Evolutionary conservation across 768 basidiomycete species (phyloP), one percentile per base, ranked within the genome.

Genomic region (Kondoa malvinella): DNA sequence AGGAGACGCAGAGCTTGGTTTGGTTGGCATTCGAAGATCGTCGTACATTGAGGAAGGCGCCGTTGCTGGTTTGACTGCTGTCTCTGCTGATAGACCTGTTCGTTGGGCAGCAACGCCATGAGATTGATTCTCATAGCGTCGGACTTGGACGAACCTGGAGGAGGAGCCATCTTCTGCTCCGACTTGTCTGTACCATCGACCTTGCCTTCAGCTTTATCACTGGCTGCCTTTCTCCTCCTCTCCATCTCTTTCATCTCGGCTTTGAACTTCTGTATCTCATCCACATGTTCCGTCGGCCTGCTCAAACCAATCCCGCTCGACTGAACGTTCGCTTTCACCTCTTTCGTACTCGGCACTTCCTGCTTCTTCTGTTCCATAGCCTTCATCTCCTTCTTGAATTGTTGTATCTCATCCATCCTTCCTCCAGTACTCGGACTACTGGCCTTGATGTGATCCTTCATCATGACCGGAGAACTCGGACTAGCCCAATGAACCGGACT

Each of bases 181-280:
- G 58, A 25, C 26, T 25, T 60, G 8, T 12, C 62, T 32, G 58
- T 25, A 56, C 12, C 26, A 15, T 27, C 16, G 8, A 32, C 30
- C 27, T 68, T 68, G 2, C 25, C 31, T 3, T 66, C n/a, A 30
- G 31, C 32, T 12, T 60, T 16, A 33, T 31, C 57, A 4, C 57
- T 65, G 1, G 27, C 29, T 17, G 58, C 12, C 29, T 69, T 66
- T 29, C 65, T 57, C 61, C 63, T 12, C n/a, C 69, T 21, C 30
- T 69, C 69, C n/a, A 67, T 26, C 58, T 69, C 69, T 27, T 61
- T 67, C 69, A 69, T 69, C 59, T 69, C 66, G 3, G 69, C 69
- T 50, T 69, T 69, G 50, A 50, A 69, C 3, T 65, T 66, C 57
- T 69, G 69, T 21, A 69, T 69, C 33, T 65, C 57, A 32, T 69